These are phyloP conservation scores for Casuarina glauca DNA, from an alignment of 306 rosid genomes.

Conservation along the genomic window DNA sequence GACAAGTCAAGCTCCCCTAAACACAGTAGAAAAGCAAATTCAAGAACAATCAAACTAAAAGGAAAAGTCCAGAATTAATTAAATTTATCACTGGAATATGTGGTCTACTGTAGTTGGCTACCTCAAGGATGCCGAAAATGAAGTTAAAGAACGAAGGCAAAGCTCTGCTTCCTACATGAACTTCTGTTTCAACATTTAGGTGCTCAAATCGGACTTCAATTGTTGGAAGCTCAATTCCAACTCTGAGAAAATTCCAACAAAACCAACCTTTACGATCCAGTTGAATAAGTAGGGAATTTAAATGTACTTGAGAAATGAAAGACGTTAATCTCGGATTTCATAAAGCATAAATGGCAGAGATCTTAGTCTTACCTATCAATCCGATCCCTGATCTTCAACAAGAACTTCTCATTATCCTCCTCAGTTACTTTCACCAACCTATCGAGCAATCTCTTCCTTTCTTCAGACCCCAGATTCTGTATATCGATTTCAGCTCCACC, in stretches of 20 bases:
- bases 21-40: no score
- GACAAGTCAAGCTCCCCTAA: conserved; percentile 32
- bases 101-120: conserved; percentile 1
- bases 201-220: conserved; percentile 74
- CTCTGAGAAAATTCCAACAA: conserved; percentile 30
- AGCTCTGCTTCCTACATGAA: conserved; percentile 65
- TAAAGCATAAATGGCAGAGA: no score
- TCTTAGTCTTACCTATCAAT: conserved; percentile 17
- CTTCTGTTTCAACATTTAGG: conserved; percentile 60
- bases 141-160: conserved; percentile 61
- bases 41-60: background rate
- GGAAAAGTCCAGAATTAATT: background rate
- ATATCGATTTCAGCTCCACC: conserved; percentile 28
- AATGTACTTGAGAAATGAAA: no score
- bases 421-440: conserved; percentile 23
- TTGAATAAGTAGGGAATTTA: no score
- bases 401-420: conserved; percentile 31
- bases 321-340: no score
- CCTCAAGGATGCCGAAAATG: conserved; percentile 38
- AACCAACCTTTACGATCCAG: no score
- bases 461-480: conserved; percentile 11
- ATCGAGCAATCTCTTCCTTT: conserved; percentile 27
- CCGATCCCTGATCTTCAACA: conserved; percentile 28
- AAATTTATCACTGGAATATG: background rate
- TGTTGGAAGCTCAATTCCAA: conserved; percentile 66